Conservation (phyloP, 2,329 filamentous ascomycete species). For the Neopestalotiopsis sp. region DNA sequence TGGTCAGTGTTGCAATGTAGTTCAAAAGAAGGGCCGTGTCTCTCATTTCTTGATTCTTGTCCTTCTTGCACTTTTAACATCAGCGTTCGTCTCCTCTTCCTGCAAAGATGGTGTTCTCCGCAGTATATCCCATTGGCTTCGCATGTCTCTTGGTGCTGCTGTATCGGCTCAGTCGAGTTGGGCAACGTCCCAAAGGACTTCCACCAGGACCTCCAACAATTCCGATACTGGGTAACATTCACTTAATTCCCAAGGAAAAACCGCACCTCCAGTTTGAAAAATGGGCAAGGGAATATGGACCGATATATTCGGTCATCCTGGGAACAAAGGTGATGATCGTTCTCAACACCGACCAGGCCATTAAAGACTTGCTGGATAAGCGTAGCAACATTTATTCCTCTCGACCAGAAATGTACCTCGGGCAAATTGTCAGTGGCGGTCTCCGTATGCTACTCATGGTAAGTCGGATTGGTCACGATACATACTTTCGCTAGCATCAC, state of each 20-base stretch:
- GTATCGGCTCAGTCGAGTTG: slow-evolving; percentile 20
- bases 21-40: neutral
- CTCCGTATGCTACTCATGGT: slow-evolving; percentile 27
- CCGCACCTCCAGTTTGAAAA: slow-evolving; percentile 52
- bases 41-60: neutral
- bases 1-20: neutral
- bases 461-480: neutral
- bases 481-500: neutral
- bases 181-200: slow-evolving; percentile 37
- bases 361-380: slow-evolving; percentile 59
- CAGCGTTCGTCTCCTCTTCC: neutral
- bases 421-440: slow-evolving; percentile 34
- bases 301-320: slow-evolving; percentile 55
- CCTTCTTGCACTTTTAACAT: neutral
- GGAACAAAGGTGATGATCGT: slow-evolving; percentile 54
- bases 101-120: neutral
- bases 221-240: slow-evolving; percentile 56
- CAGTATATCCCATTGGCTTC: neutral
- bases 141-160: neutral
- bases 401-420: slow-evolving; percentile 48
- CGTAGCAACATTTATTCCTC: slow-evolving; percentile 54
- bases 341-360: slow-evolving; percentile 46
- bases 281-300: slow-evolving; percentile 58
- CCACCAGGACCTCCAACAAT: slow-evolving; percentile 57
- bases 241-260: slow-evolving; percentile 49